Conservation (phyloP, 768 basidiomycete species). For the Hirschioporus abietinus region DNA sequence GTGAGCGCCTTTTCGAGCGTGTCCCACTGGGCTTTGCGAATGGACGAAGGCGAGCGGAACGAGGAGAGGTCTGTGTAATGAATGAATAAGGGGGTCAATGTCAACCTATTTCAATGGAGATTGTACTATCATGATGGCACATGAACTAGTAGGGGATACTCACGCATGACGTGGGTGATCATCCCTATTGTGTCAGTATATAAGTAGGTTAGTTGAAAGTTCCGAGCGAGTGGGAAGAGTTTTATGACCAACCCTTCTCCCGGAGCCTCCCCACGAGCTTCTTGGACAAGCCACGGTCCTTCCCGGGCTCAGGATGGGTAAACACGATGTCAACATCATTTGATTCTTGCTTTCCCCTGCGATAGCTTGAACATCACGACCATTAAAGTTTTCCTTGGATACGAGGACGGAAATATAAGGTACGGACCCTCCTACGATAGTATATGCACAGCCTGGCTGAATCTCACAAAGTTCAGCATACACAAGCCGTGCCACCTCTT, state of each 20-base stretch:
- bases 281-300: conserved; percentile 59
- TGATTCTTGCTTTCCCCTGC: conserved; percentile 74
- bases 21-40: conserved; percentile 63
- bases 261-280: conserved; percentile 54
- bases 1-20: conserved; percentile 82
- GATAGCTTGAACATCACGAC: conserved; percentile 46
- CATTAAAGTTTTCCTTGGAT: background rate
- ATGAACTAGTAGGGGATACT: conserved; percentile 25
- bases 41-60: conserved; percentile 50
- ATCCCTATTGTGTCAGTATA: conserved; percentile 39
- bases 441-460: conserved; percentile 62
- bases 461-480: conserved; percentile 60
- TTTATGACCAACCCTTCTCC: conserved; percentile 40
- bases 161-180: conserved; percentile 82
- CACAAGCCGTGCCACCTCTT: conserved; percentile 66
- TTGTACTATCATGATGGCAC: conserved; percentile 1
- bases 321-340: conserved; percentile 91
- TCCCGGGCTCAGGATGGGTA: conserved; percentile 54
- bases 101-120: background rate
- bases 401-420: background rate
- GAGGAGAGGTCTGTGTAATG: conserved; percentile 48
- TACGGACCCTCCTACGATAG: conserved; percentile 77
- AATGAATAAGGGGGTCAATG: background rate
- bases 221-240: conserved; percentile 1
- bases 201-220: background rate